A percentile compares a stretch with the other conserved stretches of the same genome.
Conservation (phyloP, 352 stramenopile genomes). For the Phytophthora idaei region DNA sequence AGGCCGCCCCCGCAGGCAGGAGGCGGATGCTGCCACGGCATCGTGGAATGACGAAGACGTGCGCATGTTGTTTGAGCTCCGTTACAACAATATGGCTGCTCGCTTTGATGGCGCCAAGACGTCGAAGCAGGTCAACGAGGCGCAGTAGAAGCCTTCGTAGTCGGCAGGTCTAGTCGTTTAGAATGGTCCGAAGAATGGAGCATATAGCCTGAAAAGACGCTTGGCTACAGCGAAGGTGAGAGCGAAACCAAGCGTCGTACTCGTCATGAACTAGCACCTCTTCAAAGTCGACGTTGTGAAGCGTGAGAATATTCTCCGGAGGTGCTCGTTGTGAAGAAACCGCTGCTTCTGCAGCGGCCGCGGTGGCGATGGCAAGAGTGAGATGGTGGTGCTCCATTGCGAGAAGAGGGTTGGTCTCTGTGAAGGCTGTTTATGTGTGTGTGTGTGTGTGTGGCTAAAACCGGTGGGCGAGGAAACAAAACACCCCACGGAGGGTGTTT, state of each 20-base stretch:
- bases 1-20: too few species aligned
- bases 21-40: neutral
- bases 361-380: neutral
- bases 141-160: too few species aligned
- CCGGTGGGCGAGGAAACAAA: neutral
- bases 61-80: neutral
- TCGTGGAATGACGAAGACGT: conserved; percentile 2
- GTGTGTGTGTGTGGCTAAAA: neutral
- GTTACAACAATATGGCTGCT: neutral
- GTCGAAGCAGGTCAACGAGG: neutral
- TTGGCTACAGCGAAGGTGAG: conserved; percentile 5
- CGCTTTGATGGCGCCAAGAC: conserved; percentile 3
- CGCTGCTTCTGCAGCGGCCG: neutral
- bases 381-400: conserved; percentile 1
- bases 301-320: conserved; percentile 3
- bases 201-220: conserved; percentile 6
- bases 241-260: conserved; percentile 8
- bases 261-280: conserved; percentile 4
- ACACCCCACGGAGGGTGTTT: conserved; percentile 2
- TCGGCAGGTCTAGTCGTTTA: neutral
- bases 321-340: neutral
- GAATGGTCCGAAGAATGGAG: neutral
- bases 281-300: conserved; percentile 9
- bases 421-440: neutral
- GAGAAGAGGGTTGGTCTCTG: too few species aligned